Percentiles rank a stretch among this genome's conserved stretches.
These are phyloP conservation scores for Ceratobasidium sp. DNA, from an alignment of 1,284 basidiomycete genomes.

Conservation along the genomic window DNA sequence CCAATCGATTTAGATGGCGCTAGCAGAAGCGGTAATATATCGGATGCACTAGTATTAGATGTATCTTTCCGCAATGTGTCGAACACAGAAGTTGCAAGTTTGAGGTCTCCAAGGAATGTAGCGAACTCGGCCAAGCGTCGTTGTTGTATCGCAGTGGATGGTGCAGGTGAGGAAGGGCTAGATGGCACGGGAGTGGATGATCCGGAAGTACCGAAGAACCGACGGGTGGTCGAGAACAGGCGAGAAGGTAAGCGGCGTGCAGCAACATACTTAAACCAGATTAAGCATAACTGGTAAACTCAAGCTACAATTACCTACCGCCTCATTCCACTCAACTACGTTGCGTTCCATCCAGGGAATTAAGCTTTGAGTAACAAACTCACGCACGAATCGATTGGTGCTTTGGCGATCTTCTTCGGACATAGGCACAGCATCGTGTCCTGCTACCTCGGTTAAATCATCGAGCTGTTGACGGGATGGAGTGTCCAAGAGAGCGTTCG, in stretches of 20 bases:
- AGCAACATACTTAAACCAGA: constrained; percentile 67
- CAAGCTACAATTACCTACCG: constrained; percentile 59
- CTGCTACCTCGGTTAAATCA: constrained; percentile 13
- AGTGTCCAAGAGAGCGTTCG: constrained; percentile 50
- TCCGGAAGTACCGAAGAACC: constrained; percentile 78
- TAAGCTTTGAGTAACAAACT: constrained; percentile 90
- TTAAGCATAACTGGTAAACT: constrained; percentile 12
- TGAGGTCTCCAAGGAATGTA: constrained; percentile 90
- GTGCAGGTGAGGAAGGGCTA: constrained; percentile 55
- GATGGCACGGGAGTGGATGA: constrained; percentile 59
- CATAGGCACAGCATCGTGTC: constrained; percentile 60
- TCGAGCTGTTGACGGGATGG: constrained; percentile 23
- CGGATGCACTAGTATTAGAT: constrained; percentile 70
- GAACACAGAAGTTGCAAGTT: constrained; percentile 86
- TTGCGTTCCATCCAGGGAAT: constrained; percentile 97
- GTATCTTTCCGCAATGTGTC: constrained; percentile 84
- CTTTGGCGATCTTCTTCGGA: constrained; percentile 82
- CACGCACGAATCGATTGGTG: constrained; percentile 84
- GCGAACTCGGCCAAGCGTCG: constrained; percentile 95
- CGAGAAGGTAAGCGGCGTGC: constrained; percentile 84
- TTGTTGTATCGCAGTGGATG: constrained; percentile 63
- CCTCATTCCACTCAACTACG: constrained; percentile 94
- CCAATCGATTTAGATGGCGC: constrained; percentile 69
- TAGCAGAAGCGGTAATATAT: constrained; percentile 75
- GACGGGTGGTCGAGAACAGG: constrained; percentile 87